Evolutionary conservation across 805 yeast genomes (phyloP).

Genomic region (Zygoascus tannicola): DNA sequence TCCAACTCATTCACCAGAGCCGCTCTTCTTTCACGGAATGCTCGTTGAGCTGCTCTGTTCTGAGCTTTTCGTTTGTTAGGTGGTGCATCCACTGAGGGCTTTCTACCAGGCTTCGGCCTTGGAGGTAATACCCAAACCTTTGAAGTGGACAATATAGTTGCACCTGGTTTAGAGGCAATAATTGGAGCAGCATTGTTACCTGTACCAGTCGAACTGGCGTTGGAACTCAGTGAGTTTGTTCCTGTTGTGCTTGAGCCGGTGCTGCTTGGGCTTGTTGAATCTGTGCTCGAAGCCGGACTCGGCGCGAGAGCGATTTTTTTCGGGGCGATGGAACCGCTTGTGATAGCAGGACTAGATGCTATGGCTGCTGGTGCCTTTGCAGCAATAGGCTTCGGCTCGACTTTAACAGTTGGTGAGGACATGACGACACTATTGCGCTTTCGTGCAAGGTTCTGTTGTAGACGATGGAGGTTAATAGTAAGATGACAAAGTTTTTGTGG

Average conservation of each 20-base stretch:
- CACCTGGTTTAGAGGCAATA: background rate
- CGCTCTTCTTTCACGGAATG: constrained; percentile 81
- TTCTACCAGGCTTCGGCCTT: constrained; percentile 56
- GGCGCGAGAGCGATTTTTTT: background rate
- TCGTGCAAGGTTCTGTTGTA: too few species aligned
- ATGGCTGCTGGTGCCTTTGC: background rate
- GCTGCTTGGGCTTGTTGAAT: background rate
- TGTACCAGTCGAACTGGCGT: background rate
- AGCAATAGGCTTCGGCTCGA: background rate
- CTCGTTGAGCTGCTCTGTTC: constrained; percentile 89
- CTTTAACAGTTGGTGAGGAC: background rate
- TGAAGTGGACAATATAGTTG: constrained; percentile 37
- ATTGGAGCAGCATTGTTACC: background rate
- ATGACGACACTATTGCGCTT: background rate
- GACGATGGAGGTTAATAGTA: background rate
- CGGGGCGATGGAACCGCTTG: background rate
- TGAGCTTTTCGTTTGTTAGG: constrained; percentile 83
- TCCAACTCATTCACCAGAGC: constrained; percentile 73
- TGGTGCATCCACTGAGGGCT: constrained; percentile 67
- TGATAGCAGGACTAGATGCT: background rate
- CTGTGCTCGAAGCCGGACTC: background rate
- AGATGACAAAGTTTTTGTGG: background rate
- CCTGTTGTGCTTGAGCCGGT: background rate
- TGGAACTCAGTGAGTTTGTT: background rate
- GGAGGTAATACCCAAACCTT: constrained; percentile 82